Percentiles rank a stretch among this genome's conserved stretches.
These are phyloP conservation scores for Diaporthe batatas DNA, from an alignment of 2,329 filamentous ascomycete species.

Conservation along the genomic window DNA sequence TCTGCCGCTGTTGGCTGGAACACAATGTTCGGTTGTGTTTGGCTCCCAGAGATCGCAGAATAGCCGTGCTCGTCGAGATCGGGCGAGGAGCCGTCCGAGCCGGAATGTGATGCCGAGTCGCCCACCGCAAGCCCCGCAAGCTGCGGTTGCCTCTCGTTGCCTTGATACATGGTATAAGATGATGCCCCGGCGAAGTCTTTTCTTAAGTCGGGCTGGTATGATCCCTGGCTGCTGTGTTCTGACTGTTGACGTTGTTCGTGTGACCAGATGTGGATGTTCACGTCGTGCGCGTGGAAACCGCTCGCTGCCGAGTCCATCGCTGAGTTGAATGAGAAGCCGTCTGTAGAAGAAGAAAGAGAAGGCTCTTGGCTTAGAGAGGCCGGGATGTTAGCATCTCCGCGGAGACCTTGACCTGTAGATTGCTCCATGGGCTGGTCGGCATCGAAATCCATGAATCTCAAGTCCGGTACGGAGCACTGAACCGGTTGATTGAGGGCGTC, in stretches of 20 bases:
- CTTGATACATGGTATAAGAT: background rate
- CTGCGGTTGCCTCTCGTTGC: background rate
- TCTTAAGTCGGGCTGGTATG: background rate
- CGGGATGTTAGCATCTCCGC: slow-evolving; percentile 18
- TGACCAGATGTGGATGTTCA: slow-evolving; percentile 32
- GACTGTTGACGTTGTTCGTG: slow-evolving; percentile 22
- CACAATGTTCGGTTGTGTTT: background rate
- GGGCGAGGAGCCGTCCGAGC: slow-evolving; percentile 23
- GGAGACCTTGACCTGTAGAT: slow-evolving; percentile 29
- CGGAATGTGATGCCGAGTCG: slow-evolving; percentile 14
- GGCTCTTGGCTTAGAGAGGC: slow-evolving; percentile 31
- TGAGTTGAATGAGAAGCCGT: slow-evolving; percentile 37
- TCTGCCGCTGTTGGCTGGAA: background rate
- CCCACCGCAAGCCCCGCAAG: background rate
- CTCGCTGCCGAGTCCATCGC: slow-evolving; percentile 23
- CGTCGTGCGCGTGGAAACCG: slow-evolving; percentile 28
- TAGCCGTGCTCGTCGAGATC: slow-evolving; percentile 9
- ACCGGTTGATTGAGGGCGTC: background rate
- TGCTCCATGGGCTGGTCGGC: slow-evolving; percentile 13
- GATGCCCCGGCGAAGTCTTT: background rate
- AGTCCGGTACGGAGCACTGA: slow-evolving; percentile 2
- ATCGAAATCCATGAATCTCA: slow-evolving; percentile 26
- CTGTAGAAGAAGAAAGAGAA: slow-evolving; percentile 14
- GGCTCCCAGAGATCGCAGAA: background rate
- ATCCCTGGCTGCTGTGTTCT: background rate